Evolutionary conservation across 2,329 filamentous ascomycete species (phyloP), one percentile per base, ranked within the genome.

Genomic region (Colletotrichum orbiculare): DNA sequence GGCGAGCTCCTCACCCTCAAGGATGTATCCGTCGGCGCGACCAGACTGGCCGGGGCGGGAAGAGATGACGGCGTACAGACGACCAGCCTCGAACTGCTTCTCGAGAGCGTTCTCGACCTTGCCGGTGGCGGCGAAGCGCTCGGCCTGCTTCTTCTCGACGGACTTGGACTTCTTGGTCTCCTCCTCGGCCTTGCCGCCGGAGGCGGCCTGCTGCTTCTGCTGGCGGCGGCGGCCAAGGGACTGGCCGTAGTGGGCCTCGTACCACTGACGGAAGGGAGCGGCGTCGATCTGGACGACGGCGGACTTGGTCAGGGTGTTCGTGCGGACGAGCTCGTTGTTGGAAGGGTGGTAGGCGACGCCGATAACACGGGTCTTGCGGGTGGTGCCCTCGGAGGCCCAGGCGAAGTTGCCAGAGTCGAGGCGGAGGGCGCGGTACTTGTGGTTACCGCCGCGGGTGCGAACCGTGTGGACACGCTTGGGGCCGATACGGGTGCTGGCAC

Each of bases 301-400:
- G 80, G 93, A 93, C 87, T 94, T 96, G 89, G 96, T 99, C 82
- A 99, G 89, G 87, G 96, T 98, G 91, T 99, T 99, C 85, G 96
- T 99, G 81, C 96, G 96, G 88, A 99, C 94, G 76, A 99, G 90
- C 87, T 99, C 96, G 93, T 99, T 99, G 94, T 99, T 99, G 82
- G 95, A 97, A 70, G 96, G 96, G 86, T 99, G 96, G 92, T 94
- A 99, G 81, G 91, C 91, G 85, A 99, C 96, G 78, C 87, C 94
- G 82, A 99, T 97, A 82, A 99, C 92, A 88, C 96, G 96, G 84
- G 93, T 94, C 91, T 99, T 99, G 90, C 96, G 95, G 85, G 95
- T 92, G 84, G 94, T 87, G 79, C 95, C 94, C 89, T 99, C 96
- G 73, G 94, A 97, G 78, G 93, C 95, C 96, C 96, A 99, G 78